Base-by-base conservation (phyloP, 1,139 yeast genomes). In the Chernovozyma aurita region DNA sequence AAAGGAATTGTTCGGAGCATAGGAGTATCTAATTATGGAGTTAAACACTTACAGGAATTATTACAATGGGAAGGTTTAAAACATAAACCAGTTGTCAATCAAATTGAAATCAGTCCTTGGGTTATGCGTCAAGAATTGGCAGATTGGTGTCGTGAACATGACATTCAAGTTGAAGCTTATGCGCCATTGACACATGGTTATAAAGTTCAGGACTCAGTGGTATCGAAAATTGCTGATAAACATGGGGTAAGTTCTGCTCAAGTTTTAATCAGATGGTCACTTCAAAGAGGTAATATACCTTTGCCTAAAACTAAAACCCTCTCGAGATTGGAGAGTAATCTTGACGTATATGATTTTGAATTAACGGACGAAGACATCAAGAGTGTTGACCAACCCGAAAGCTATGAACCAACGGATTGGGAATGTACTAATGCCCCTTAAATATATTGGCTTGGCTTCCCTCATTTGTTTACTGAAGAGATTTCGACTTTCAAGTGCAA, bases 21-120 rank as follows among this genome's bases (percentile, higher is more conserved):
- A 36, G 75, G 75, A 13, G 71, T 69, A 1, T 65, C 71, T 24
- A 67, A 68, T 52, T 69, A 56, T 44, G 73, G 73, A 11, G 50
- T 54, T 13, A 49, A 51, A 33, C 73, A 66, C 42, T 40, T 69
- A 25, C 47, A 64, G 42, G 70, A 69, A 46, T 42, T 69, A 28
- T 44, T 62, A 30, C 44, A 51, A 9, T 79, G 83, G 80, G 59
- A 66, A 0, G 73, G 65, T 1, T 58, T 80, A 39, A 72, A 61
- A 44, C 52, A 70, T 40, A 65, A 63, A 40, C 92, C 90, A 0
- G 80, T 52, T 9, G 74, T 78, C 9, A 76, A 81, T 49, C 84
- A 80, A 53, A 73, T 83, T 42, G 90, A 83, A 55, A 73, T 83
- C 14, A 78, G 85, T 43, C 92, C 90, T 1, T 83, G 88, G 87